A percentile compares a stretch with the other conserved stretches of the same genome.
Evolutionary conservation across 306 rosid species (phyloP).

Genomic region (Cercis canadensis): DNA sequence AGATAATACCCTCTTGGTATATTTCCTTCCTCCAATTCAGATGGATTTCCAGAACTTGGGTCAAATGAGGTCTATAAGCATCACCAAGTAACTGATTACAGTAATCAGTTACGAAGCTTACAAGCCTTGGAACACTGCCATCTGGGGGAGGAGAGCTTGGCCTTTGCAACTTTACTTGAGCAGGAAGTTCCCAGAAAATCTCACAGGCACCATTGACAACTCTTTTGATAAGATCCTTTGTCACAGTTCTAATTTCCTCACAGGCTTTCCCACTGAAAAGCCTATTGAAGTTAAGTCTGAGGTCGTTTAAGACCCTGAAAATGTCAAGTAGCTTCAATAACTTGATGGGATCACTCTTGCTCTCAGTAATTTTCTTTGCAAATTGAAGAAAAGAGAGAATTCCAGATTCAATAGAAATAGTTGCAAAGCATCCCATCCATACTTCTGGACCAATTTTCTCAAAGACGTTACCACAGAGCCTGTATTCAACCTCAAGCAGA

Average conservation of each 20-base stretch:
- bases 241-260: slow-evolving; percentile 58
- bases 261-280: slow-evolving; percentile 67
- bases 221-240: slow-evolving; percentile 69
- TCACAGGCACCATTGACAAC: slow-evolving; percentile 69
- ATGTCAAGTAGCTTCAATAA: slow-evolving; percentile 76
- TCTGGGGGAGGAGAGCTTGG: slow-evolving; percentile 71
- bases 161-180: slow-evolving; percentile 75
- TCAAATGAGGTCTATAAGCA: slow-evolving; percentile 62
- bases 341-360: slow-evolving; percentile 69
- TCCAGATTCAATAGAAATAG: slow-evolving; percentile 62
- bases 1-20: slow-evolving; percentile 51
- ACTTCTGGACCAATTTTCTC: slow-evolving; percentile 52
- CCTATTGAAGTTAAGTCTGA: slow-evolving; percentile 68
- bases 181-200: slow-evolving; percentile 81
- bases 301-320: slow-evolving; percentile 63
- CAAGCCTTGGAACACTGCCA: slow-evolving; percentile 80
- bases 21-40: slow-evolving; percentile 66
- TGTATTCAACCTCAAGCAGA: slow-evolving; percentile 56
- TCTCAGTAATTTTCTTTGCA: slow-evolving; percentile 60
- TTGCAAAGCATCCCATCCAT: slow-evolving; percentile 58
- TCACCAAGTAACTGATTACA: slow-evolving; percentile 71
- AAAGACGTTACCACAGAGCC: slow-evolving; percentile 56
- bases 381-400: slow-evolving; percentile 69
- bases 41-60: slow-evolving; percentile 64
- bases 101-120: slow-evolving; percentile 68